These are phyloP conservation scores for Monosporozyma siamensis DNA, from an alignment of 805 yeast species.

Conservation along the genomic window DNA sequence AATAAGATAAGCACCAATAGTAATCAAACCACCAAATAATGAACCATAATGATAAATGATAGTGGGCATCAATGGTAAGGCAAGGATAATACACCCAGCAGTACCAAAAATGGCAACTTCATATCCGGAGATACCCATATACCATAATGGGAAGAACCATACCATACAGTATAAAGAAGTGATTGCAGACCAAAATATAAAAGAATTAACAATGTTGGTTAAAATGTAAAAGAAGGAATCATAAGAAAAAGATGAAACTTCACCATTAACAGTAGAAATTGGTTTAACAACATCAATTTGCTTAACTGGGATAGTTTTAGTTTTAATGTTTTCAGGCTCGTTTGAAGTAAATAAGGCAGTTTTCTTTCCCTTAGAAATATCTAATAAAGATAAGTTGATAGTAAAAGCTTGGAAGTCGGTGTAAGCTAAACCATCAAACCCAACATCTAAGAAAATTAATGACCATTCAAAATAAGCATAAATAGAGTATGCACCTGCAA, in stretches of 20 bases:
- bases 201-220: constrained; percentile 46
- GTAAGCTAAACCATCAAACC: constrained; percentile 73
- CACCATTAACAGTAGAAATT: not conserved
- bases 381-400: constrained; percentile 27
- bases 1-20: constrained; percentile 67
- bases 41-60: constrained; percentile 24
- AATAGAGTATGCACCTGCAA: constrained; percentile 90
- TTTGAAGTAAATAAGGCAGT: not conserved
- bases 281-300: not conserved
- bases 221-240: constrained; percentile 30
- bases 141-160: constrained; percentile 98
- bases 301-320: not conserved
- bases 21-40: constrained; percentile 46
- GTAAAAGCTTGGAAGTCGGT: constrained; percentile 59
- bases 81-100: constrained; percentile 49
- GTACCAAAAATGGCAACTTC: constrained; percentile 60
- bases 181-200: constrained; percentile 74
- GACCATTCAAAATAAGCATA: constrained; percentile 96
- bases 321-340: not conserved
- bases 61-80: constrained; percentile 33
- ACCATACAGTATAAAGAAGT: constrained; percentile 78
- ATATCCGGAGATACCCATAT: constrained; percentile 94
- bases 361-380: constrained; percentile 9
- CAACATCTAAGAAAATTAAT: constrained; percentile 70
- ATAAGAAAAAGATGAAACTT: constrained; percentile 5